Evolutionary conservation across 1,284 basidiomycete species (phyloP), one percentile per base, ranked within the genome.

Genomic region (Fistulina hepatica): DNA sequence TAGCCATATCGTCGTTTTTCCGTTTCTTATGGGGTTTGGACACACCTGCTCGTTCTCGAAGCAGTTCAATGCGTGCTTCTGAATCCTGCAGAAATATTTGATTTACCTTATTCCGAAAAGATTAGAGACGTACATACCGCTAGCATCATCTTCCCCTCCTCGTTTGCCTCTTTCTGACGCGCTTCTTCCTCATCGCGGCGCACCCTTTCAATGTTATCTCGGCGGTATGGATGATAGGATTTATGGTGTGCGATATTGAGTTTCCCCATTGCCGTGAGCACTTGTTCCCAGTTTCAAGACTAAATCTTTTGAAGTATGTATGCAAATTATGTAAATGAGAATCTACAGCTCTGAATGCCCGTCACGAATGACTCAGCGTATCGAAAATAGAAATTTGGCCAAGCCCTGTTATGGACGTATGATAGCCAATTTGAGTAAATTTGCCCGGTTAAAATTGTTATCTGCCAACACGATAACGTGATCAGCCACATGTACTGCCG

Each of bases 201-300:
- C 1, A 91, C 88, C 16, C 72, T 69, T 44, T 85, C 84, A 42
- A 89, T 83, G 51, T 91, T 91, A 53, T 89, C 85, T 31, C 76
- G 61, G 35, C 84, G 66, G 54, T 90, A 89, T 0, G 82, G 86
- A 50, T 90, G 86, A 54, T 90, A 90, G 2, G 82, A 86, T 56
- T 91, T 91, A 65, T 90, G 86, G 54, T 89, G 85, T 5, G 85
- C 84, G 52, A 86, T 88, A 54, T 84, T 84, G 22, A 86, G 68
- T 51, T 83, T 83, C 16, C 81, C 81, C 83, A 86, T 86, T 27
- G 44, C 53, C 24, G 35, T 12, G 35, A 35, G n/a, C n/a, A n/a
- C n/a, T n/a, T n/a, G n/a, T n/a, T n/a, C n/a, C n/a, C n/a, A n/a
- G 2, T 6, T 41, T 26, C 16, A 33, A 46, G n/a, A n/a, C n/a